Percentiles rank a stretch among this genome's conserved stretches.
phyloP scores from a whole-genome alignment of 2,329 filamentous ascomycete species.

The Sporothrix pallida region DNA sequence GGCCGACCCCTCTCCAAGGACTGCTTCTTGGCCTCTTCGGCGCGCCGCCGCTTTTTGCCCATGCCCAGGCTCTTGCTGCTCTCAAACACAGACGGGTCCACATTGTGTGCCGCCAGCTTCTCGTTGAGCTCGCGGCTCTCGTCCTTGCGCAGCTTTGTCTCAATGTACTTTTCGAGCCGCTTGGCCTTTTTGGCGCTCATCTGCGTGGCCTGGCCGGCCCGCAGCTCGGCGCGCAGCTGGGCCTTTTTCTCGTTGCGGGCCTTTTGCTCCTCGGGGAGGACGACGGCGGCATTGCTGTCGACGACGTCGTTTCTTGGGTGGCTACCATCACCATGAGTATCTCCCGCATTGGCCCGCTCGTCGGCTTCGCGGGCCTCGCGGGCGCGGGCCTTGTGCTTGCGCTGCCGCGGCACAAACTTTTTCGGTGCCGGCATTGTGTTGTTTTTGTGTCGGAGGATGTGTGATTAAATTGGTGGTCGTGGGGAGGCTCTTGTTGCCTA shows the following conservation, averaged over 20 bases:
- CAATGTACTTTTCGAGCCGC: constrained; percentile 72
- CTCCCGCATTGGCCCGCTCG: constrained; percentile 44
- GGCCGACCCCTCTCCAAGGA: constrained; percentile 47
- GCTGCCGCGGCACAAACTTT: constrained; percentile 66
- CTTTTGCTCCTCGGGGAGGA: constrained; percentile 54
- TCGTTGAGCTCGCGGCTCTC: constrained; percentile 84
- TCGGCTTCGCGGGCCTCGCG: constrained; percentile 55
- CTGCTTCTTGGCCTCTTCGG: constrained; percentile 66
- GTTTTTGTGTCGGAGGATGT: not conserved
- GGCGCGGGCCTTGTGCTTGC: constrained; percentile 72
- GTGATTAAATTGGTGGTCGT: not conserved
- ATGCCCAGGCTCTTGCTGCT: constrained; percentile 80
- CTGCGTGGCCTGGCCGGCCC: constrained; percentile 49
- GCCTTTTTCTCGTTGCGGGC: constrained; percentile 62
- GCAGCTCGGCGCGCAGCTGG: constrained; percentile 59
- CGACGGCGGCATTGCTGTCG: constrained; percentile 62
- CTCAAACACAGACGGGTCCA: constrained; percentile 80
- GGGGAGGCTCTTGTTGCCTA: constrained; percentile 10
- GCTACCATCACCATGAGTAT: not conserved
- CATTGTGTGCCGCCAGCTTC: constrained; percentile 77
- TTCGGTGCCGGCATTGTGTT: constrained; percentile 33
- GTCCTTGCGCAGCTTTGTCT: constrained; percentile 92
- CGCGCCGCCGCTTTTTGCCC: constrained; percentile 71
- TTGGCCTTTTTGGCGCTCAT: constrained; percentile 70
- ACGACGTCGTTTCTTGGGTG: not conserved